phyloP scores from a whole-genome alignment of 2,329 filamentous ascomycete species.

The Neurospora crassa region DNA sequence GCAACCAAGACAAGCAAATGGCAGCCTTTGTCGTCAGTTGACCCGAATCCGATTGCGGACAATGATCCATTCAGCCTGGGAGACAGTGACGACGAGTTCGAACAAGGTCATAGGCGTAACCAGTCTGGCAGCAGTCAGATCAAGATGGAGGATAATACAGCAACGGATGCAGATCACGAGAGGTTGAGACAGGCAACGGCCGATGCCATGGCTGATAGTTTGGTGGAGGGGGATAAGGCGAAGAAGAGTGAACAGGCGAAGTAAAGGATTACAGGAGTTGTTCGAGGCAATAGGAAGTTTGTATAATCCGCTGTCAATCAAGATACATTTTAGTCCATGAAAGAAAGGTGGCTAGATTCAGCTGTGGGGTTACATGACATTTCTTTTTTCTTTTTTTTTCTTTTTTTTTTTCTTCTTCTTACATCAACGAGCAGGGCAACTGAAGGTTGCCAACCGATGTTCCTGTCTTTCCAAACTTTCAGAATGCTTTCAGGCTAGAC shows the following conservation, averaged over 20 bases:
- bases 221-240: constrained; percentile 33
- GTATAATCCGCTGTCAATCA: not conserved
- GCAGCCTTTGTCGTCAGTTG: constrained; percentile 83
- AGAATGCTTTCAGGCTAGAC: not conserved
- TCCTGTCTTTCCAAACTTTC: not conserved
- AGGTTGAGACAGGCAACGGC: constrained; percentile 56
- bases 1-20: constrained; percentile 78
- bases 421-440: not conserved
- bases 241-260: constrained; percentile 9
- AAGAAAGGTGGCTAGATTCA: not conserved
- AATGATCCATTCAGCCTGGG: constrained; percentile 96
- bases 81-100: constrained; percentile 88
- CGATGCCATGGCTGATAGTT: constrained; percentile 48
- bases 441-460: not conserved
- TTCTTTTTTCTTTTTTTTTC: not conserved
- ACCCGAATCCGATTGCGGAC: constrained; percentile 75
- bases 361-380: not conserved
- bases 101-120: constrained; percentile 51
- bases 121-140: constrained; percentile 41
- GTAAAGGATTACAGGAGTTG: not conserved
- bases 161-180: constrained; percentile 36
- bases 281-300: not conserved
- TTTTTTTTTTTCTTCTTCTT: not conserved
- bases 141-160: constrained; percentile 36
- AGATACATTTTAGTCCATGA: not conserved